Evolutionary conservation across 495 filamentous ascomycete genomes (phyloP), one percentile per base, ranked within the genome.

Genomic region (Sabuloglossum arenarium): DNA sequence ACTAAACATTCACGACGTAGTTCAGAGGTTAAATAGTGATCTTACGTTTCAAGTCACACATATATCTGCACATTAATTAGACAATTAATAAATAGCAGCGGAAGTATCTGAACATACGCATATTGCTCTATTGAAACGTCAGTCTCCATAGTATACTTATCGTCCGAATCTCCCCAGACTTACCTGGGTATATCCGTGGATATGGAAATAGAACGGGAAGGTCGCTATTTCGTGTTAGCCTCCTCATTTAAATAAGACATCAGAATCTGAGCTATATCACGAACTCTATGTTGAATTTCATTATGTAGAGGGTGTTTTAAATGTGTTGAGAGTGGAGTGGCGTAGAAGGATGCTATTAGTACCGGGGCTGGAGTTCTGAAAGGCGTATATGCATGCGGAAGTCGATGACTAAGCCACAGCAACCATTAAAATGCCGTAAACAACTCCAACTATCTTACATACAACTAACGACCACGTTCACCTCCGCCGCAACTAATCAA

Each of bases 261-360:
- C 23, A 53, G 21, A 34, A 23, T 16, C 16, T 3, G 14, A 16
- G 34, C 34, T 16, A 16, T 42, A 30, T 25, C 42, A 66, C 76
- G 59, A 75, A 86, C 82, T 94, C 91, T 62, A 97, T 97, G 62
- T 87, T 85, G 75, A 97, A 97, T 77, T 84, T 91, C 91, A 98
- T 98, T 58, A 69, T 82, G 47, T 10, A 47, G 19, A 5, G 12
- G 16, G 12, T 29, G 24, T 23, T 49, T 25, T n/a, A 29, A 11
- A 52, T 12, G 27, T 25, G n/a, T 32, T 24, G n/a, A n/a, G n/a
- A n/a, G n/a, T n/a, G n/a, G n/a, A n/a, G n/a, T n/a, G n/a, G n/a
- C n/a, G n/a, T n/a, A n/a, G n/a, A n/a, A n/a, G n/a, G n/a, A n/a
- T n/a, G n/a, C n/a, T n/a, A n/a, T n/a, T n/a, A n/a, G n/a, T n/a